Evolutionary conservation across 2,329 filamentous ascomycete species (phyloP).

Genomic region (Calonectria naviculata): DNA sequence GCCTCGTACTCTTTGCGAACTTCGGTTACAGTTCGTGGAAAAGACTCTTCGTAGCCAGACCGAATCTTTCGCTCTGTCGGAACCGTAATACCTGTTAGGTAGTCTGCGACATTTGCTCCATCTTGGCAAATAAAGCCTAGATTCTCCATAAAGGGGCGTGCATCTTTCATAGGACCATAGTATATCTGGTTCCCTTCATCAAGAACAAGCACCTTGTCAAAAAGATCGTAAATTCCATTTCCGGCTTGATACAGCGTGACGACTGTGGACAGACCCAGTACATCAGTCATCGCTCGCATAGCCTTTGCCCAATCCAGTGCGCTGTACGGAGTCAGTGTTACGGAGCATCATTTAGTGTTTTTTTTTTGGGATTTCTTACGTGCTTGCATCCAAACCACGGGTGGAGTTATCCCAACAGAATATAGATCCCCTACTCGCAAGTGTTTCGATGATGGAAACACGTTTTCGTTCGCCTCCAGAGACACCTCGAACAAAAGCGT

Average conservation of each 20-base stretch:
- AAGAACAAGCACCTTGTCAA: constrained; percentile 77
- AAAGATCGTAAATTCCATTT: constrained; percentile 75
- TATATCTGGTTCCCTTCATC: constrained; percentile 75
- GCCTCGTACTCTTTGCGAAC: constrained; percentile 63
- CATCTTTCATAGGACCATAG: constrained; percentile 70
- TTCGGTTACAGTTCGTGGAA: constrained; percentile 56
- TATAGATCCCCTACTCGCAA: constrained; percentile 68
- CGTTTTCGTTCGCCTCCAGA: constrained; percentile 77
- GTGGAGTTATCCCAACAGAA: constrained; percentile 77
- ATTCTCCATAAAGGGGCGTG: constrained; percentile 72
- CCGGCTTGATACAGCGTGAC: constrained; percentile 77
- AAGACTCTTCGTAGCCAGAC: constrained; percentile 49
- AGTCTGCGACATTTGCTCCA: constrained; percentile 74
- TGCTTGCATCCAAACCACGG: constrained; percentile 73
- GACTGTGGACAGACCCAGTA: constrained; percentile 68
- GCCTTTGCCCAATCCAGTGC: constrained; percentile 71
- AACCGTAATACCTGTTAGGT: constrained; percentile 72
- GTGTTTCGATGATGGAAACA: constrained; percentile 74
- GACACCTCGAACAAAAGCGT: constrained; percentile 74
- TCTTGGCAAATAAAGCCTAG: constrained; percentile 72
- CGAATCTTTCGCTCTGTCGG: constrained; percentile 75
- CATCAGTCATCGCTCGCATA: constrained; percentile 72
- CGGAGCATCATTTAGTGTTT: too few relatives aligned
- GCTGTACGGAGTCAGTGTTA: too few relatives aligned
- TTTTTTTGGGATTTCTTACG: too few relatives aligned